Evolutionary conservation across 495 filamentous ascomycete genomes (phyloP).

Genomic region (Penicillium cataractarum): DNA sequence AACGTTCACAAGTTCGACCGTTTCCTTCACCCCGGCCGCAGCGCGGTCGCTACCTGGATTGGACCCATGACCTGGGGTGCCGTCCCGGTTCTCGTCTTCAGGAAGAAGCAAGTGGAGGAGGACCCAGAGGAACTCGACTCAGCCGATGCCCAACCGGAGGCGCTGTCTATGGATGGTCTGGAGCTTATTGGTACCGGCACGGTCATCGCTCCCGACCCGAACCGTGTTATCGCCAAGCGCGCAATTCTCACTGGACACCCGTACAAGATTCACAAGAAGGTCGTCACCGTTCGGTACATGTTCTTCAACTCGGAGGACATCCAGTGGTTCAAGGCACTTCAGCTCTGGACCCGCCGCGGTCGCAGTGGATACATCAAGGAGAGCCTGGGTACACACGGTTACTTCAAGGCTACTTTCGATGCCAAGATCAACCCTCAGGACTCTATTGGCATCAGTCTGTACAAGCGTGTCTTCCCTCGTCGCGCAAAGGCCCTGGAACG

Average conservation of each 20-base stretch:
- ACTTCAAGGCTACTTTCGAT: conserved; percentile 99
- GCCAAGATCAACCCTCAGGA: conserved; percentile 93
- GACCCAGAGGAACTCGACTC: conserved; percentile 47
- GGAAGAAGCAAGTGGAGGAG: conserved; percentile 47
- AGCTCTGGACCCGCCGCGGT: conserved; percentile 90
- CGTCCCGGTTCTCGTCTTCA: conserved; percentile 87
- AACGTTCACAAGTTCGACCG: conserved; percentile 96
- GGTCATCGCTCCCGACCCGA: conserved; percentile 73
- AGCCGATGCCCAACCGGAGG: conserved; percentile 33
- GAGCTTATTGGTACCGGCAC: conserved; percentile 85
- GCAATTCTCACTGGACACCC: conserved; percentile 94
- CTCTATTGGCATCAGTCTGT: conserved; percentile 86
- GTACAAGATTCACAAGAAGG: conserved; percentile 95
- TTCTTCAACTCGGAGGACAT: conserved; percentile 98
- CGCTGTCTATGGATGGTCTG: conserved; percentile 47
- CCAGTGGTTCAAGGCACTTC: conserved; percentile 93
- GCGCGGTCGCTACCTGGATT: conserved; percentile 87
- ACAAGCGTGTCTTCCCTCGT: conserved; percentile 90
- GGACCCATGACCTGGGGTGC: conserved; percentile 91
- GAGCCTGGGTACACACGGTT: conserved; percentile 92
- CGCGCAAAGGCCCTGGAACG: conserved; percentile 59
- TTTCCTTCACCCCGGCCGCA: conserved; percentile 87
- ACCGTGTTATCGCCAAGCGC: conserved; percentile 88
- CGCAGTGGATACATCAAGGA: conserved; percentile 91
- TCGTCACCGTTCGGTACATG: conserved; percentile 98